These are phyloP conservation scores for Colletotrichum spaethianum DNA, from an alignment of 2,329 filamentous ascomycete genomes.

Conservation along the genomic window DNA sequence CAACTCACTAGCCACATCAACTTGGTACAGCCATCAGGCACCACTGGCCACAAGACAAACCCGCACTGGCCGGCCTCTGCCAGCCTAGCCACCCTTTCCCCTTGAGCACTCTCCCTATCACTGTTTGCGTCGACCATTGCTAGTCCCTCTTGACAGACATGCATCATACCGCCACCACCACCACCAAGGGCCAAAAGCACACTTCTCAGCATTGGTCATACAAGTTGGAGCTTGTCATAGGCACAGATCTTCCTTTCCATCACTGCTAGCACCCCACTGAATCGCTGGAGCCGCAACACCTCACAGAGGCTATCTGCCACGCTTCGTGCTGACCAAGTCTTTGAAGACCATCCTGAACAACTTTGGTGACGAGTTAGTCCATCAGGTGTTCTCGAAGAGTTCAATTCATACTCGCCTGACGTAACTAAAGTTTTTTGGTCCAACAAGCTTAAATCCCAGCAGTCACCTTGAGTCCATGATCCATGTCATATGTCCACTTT, in stretches of 20 bases:
- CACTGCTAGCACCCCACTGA: not conserved
- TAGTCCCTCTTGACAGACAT: not conserved
- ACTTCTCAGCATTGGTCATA: not conserved
- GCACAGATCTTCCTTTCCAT: not conserved
- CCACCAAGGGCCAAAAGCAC: not conserved
- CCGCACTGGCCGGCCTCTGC: too few species aligned
- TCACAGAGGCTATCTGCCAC: too few species aligned
- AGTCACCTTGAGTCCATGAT: not conserved
- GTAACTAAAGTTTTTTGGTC: not conserved
- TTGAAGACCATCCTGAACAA: too few species aligned
- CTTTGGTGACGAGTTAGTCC: not conserved
- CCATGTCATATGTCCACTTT: conserved; percentile 2
- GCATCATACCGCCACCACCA: not conserved
- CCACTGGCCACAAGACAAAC: not conserved
- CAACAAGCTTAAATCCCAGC: not conserved
- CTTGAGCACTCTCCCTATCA: too few species aligned
- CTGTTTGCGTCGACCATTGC: too few species aligned
- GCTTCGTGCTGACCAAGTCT: too few species aligned
- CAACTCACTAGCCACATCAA: not conserved
- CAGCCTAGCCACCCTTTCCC: too few species aligned
- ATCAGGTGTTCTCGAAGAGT: not conserved
- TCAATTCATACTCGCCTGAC: not conserved
- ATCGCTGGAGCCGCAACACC: not conserved
- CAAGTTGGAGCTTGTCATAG: not conserved
- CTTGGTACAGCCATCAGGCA: not conserved